Percentiles rank a stretch among this genome's conserved stretches.
These are phyloP conservation scores for Pneumocystis canis DNA, from an alignment of 1,139 yeast species.

Conservation along the genomic window DNA sequence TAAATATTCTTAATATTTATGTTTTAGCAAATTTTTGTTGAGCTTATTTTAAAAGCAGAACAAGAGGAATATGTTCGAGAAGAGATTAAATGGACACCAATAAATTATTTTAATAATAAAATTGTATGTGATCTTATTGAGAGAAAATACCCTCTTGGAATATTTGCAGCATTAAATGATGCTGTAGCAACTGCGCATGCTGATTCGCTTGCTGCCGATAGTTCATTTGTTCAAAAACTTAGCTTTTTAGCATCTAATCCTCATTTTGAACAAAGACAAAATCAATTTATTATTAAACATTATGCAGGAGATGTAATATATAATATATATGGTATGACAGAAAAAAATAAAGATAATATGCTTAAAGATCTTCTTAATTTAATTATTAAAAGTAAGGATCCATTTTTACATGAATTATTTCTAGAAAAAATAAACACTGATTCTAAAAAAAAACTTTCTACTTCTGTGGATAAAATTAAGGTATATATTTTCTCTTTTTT, in stretches of 20 bases:
- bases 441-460: conserved; percentile 76
- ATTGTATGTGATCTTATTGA: conserved; percentile 96
- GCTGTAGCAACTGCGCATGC: conserved; percentile 98
- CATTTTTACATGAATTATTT: conserved; percentile 53
- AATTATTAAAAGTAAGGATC: conserved; percentile 54
- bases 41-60: conserved; percentile 86
- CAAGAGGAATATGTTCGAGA: conserved; percentile 95
- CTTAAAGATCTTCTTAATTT: conserved; percentile 75
- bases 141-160: conserved; percentile 87
- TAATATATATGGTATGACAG: conserved; percentile 83
- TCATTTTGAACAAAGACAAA: conserved; percentile 79
- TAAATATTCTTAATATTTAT: not conserved
- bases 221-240: conserved; percentile 83
- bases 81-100: conserved; percentile 94
- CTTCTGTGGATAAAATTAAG: conserved; percentile 94
- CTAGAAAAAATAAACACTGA: conserved; percentile 65
- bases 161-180: conserved; percentile 91
- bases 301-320: conserved; percentile 98
- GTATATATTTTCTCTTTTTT: not conserved
- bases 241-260: conserved; percentile 70
- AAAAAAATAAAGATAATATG: conserved; percentile 90
- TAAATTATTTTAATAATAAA: conserved; percentile 88
- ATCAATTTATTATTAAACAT: conserved; percentile 82
- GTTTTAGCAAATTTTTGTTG: conserved; percentile 66
- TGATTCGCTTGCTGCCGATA: conserved; percentile 92